Evolutionary conservation across 139 green algal species (phyloP), one percentile per base, ranked within the genome.

Genomic region (Yamagishiella unicocca): DNA sequence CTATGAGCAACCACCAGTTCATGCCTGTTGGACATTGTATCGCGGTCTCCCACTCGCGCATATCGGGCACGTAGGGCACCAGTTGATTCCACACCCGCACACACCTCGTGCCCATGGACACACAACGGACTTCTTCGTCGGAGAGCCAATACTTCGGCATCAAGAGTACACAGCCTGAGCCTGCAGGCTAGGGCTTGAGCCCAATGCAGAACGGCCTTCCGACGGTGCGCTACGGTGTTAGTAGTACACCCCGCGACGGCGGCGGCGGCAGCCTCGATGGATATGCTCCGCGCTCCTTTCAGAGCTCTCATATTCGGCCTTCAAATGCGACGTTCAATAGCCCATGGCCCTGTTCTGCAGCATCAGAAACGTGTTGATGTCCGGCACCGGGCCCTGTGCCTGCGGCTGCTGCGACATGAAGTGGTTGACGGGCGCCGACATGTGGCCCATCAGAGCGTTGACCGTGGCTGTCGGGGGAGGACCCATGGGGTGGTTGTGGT

Each of bases 361-460:
- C 43, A 86, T 33, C 21, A 86, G 80, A 42, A 86, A n/a, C 62
- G 62, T n/a, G 38, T 31, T 53, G n/a, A 78, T 43, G 80, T 86
- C 79, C 27, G 77, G 55, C 19, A 43, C 38, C 2, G 54, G 46
- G 31, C 31, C 74, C 22, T 14, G n/a, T 22, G 53, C n/a, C 10
- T 7, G 55, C 77, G 38, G 38, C 38, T 29, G n/a, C 43, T n/a
- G 4, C 29, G 78, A 35, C 37, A 84, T 43, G 37, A 25, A 54
- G 9, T 10, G 46, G 12, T 73, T 74, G 19, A 74, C 66, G 66
- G 70, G 50, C 55, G 37, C 53, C 14, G 35, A 12, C 77, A 84
- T 84, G 53, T 81, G 43, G 70, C 66, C 66, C 31, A 74, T 74
- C 35, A 35, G 66, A 35, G 33, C 66, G 31, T 33, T 35, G 31